Evolutionary conservation across 371 early-diverging fungal genomes (phyloP), one percentile per base, ranked within the genome.

Genomic region (Basidiobolus heterosporus): DNA sequence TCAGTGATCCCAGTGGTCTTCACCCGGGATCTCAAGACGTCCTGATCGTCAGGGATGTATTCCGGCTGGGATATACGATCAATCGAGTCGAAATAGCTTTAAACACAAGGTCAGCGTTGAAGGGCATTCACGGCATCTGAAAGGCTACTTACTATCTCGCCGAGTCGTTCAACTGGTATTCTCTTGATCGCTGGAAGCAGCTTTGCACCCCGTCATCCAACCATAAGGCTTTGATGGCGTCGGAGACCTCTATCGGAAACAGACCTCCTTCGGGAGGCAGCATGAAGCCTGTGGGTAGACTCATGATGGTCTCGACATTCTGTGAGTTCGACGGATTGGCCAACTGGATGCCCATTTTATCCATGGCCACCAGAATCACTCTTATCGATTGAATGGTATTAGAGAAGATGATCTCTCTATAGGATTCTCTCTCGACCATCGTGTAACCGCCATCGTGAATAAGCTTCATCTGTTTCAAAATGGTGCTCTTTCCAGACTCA

Each of bases 401-500:
- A 35, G 85, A 82, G 55, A 82, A 91, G 52, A 95, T 89, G 51
- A 90, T 86, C 57, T 89, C 89, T 58, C 78, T 88, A 73, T 82
- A 92, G 35, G 84, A 75, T 46, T 81, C 78, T 39, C 84, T 75
- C 56, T 92, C 96, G 36, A 82, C 82, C 20, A 61, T 58, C 42
- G 85, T 74, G 69, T 90, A 95, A 4, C 93, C 89, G 50, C 76
- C 80, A 52, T 83, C 88, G 59, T 93, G 94, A 50, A 95, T 95
- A 38, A 92, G 67, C 59, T 87, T 85, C 91, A 95, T 93, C 60
- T 95, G 94, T 61, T 95, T 95, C 44, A 95, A 60, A 51, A 95
- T 88, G 13, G 96, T 95, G 18, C 84, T 82, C 67, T 95, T 95
- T 35, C 96, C 96, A 3, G 93, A 91, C 70, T 95, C 96, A 55